These are phyloP conservation scores for Melastoma malabathricum DNA, from an alignment of 345 rosid species.

Conservation along the genomic window DNA sequence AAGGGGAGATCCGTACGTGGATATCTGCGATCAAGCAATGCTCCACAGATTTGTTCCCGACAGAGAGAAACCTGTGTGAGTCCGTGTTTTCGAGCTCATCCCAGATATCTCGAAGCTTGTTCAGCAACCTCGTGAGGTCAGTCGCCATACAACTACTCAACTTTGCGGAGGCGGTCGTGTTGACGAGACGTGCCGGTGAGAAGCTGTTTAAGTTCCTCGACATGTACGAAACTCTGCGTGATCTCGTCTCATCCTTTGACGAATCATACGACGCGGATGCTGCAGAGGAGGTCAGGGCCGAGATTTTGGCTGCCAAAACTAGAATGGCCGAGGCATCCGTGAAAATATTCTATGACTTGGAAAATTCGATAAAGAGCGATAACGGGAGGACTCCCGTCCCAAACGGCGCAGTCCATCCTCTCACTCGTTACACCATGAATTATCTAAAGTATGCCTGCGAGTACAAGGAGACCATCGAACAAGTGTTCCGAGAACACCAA, in stretches of 20 bases:
- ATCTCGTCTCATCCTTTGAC: constrained; percentile 20
- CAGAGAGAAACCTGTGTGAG: constrained; percentile 35
- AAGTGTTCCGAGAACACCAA: constrained; percentile 40
- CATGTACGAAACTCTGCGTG: constrained; percentile 58
- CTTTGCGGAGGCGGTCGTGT: constrained; percentile 48
- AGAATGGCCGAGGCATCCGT: constrained; percentile 52
- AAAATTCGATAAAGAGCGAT: constrained; percentile 58
- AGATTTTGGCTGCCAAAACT: constrained; percentile 24
- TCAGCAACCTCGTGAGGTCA: constrained; percentile 31
- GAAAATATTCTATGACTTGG: constrained; percentile 51
- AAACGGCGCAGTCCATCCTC: constrained; percentile 71
- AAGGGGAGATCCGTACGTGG: constrained; percentile 59
- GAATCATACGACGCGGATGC: not conserved
- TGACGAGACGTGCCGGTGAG: constrained; percentile 54
- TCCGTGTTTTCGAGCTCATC: constrained; percentile 25
- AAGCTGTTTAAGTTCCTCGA: constrained; percentile 75
- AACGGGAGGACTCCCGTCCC: constrained; percentile 54
- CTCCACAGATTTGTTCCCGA: constrained; percentile 26
- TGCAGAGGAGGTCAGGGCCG: constrained; percentile 22
- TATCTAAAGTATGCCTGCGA: constrained; percentile 70
- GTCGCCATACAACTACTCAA: constrained; percentile 42
- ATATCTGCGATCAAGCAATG: constrained; percentile 38
- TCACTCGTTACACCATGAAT: constrained; percentile 86
- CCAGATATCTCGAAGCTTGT: constrained; percentile 20
- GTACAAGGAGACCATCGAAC: constrained; percentile 54